phyloP scores from a whole-genome alignment of 192 early-diverging fungal genomes.

The Kickxella alabastrina region DNA sequence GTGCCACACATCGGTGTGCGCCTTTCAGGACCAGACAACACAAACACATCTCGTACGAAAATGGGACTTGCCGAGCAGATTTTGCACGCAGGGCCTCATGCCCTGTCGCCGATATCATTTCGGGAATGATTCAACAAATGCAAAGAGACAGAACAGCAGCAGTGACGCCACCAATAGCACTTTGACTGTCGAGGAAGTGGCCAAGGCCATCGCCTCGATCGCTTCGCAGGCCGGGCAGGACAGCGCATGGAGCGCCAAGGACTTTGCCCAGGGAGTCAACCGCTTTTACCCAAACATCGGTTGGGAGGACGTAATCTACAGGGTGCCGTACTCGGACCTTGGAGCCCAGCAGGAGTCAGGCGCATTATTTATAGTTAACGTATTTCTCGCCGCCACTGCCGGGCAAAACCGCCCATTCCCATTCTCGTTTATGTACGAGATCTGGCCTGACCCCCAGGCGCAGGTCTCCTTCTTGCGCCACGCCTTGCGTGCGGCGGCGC shows the following conservation, averaged over 20 bases:
- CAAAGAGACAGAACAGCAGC: constrained; percentile 3
- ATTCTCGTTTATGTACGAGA: constrained; percentile 50
- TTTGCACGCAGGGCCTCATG: constrained; percentile 24
- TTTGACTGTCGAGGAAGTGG: constrained; percentile 29
- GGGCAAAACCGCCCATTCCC: constrained; percentile 44
- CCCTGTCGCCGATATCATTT: constrained; percentile 30
- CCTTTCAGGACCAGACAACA: background rate
- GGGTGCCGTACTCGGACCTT: constrained; percentile 30
- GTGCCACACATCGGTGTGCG: constrained; percentile 10
- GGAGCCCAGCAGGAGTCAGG: constrained; percentile 32
- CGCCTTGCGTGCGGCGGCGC: constrained; percentile 17
- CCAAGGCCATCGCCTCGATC: constrained; percentile 34
- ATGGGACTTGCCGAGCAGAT: constrained; percentile 50
- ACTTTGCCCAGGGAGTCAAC: constrained; percentile 34
- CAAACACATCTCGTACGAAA: background rate
- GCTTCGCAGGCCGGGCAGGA: constrained; percentile 29
- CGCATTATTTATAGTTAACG: constrained; percentile 35
- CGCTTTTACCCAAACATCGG: constrained; percentile 22
- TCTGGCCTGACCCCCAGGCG: constrained; percentile 45
- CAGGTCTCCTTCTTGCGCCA: constrained; percentile 42
- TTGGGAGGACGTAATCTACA: constrained; percentile 51
- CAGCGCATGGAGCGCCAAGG: constrained; percentile 19
- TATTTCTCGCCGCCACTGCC: constrained; percentile 29
- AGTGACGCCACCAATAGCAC: background rate
- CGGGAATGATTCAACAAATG: constrained; percentile 18